A percentile compares a stretch with the other conserved stretches of the same genome.
Conservation (phyloP, 257 asterid species). For the Anisodus acutangulus region DNA sequence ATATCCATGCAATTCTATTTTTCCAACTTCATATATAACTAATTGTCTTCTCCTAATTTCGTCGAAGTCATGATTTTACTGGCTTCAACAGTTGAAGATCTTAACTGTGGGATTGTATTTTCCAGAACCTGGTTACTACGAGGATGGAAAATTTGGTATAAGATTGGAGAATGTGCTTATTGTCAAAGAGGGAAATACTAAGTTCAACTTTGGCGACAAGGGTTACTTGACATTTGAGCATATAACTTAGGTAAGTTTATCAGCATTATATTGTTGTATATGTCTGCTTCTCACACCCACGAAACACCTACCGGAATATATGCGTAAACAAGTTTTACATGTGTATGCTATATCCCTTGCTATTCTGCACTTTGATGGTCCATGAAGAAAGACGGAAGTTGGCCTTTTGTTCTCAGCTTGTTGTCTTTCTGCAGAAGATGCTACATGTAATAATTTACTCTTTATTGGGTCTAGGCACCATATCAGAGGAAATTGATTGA, state of each 20-base stretch:
- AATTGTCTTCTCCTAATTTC: background rate
- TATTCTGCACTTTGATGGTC: slow-evolving; percentile 14
- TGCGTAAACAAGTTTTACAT: background rate
- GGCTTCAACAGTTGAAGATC: slow-evolving; percentile 24
- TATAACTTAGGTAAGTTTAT: slow-evolving; percentile 79
- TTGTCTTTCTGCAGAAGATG: background rate
- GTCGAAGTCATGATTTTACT: background rate
- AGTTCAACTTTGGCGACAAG: slow-evolving; percentile 84
- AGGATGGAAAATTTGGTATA: slow-evolving; percentile 94
- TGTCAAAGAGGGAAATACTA: slow-evolving; percentile 78
- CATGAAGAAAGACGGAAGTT: background rate
- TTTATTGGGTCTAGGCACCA: slow-evolving; percentile 67
- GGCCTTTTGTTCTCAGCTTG: background rate
- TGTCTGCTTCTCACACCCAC: background rate
- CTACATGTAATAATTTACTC: background rate
- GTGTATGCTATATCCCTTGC: background rate
- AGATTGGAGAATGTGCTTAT: slow-evolving; percentile 94
- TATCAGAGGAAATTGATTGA: slow-evolving; percentile 85
- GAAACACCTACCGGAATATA: background rate
- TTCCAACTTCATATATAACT: background rate
- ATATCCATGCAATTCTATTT: slow-evolving; percentile 17
- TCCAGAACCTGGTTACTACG: slow-evolving; percentile 97
- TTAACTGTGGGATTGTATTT: slow-evolving; percentile 32
- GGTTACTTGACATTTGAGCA: slow-evolving; percentile 86
- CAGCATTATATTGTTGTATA: slow-evolving; percentile 30